Evolutionary conservation across 768 basidiomycete species (phyloP), one percentile per base, ranked within the genome.

Genomic region (Fomitopsis pulvina): DNA sequence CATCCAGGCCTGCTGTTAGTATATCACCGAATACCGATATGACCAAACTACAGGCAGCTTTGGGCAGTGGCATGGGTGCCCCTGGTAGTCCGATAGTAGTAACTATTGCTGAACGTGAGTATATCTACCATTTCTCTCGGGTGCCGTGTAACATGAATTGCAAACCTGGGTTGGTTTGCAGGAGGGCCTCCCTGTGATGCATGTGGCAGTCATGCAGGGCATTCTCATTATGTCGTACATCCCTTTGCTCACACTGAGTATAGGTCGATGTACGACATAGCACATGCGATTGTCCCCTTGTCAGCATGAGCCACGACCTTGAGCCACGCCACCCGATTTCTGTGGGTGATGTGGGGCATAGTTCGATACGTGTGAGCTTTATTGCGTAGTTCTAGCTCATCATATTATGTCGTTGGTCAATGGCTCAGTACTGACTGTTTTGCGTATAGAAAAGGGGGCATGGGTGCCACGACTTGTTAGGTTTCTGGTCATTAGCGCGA

Each of bases 71-170:
- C 16, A 70, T 69, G 10, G 76, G 75, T 22, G 68, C 71, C 18
- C 70, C 63, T 27, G 65, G 65, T 0, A 78, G 78, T 52, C 92
- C 92, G 4, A 82, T 94, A 27, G 78, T 87, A 41, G 92, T 93
- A 32, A 77, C 88, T 22, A 77, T 93, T 55, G 81, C 82, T 53
- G 89, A 92, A 75, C 80, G 91, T 87, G 59, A 65, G 85, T 74
- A 16, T 38, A 38, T 51, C 39, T 47, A n/a, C 21, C 7, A 47
- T 46, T 30, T 8, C 20, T 37, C 11, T 45, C 5, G 20, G 6
- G 9, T 10, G 14, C 21, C 20, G 41, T 9, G 4, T 22, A n/a
- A n/a, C n/a, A n/a, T n/a, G n/a, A n/a, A n/a, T n/a, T n/a, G n/a
- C n/a, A n/a, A n/a, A n/a, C n/a, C n/a, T n/a, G n/a, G n/a, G n/a